A percentile compares a stretch with the other conserved stretches of the same genome.
These are phyloP conservation scores for Colletotrichum magnum DNA, from an alignment of 2,329 filamentous ascomycete species.

Conservation along the genomic window DNA sequence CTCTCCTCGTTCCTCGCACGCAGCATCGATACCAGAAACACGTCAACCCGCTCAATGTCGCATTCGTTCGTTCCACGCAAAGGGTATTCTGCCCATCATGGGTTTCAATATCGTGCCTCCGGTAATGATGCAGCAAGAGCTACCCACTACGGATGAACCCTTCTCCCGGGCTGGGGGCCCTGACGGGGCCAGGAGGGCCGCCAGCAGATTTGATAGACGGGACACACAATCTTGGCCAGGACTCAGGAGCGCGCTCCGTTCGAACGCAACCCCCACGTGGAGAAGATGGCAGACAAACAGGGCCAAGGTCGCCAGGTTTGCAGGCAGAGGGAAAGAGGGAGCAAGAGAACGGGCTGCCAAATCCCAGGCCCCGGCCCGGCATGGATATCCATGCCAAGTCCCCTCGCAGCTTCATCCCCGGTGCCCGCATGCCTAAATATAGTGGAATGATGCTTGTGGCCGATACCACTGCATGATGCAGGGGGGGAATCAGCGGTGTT, in stretches of 20 bases:
- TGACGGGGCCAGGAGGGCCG: not conserved
- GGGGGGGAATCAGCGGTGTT: slow-evolving; percentile 33
- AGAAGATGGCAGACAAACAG: slow-evolving; percentile 14
- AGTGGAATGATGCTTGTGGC: slow-evolving; percentile 35
- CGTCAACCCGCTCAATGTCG: slow-evolving; percentile 17
- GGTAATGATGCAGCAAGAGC: slow-evolving; percentile 1
- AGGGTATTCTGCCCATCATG: slow-evolving; percentile 21
- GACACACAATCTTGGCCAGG: slow-evolving; percentile 7
- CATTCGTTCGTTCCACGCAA: slow-evolving; percentile 27
- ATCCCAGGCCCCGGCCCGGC: slow-evolving; percentile 21
- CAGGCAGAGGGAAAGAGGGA: not conserved
- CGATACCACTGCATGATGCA: slow-evolving; percentile 40
- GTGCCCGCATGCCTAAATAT: slow-evolving; percentile 36
- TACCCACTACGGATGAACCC: slow-evolving; percentile 21
- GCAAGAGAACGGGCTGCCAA: not conserved
- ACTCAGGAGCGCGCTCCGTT: not conserved
- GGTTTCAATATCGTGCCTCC: slow-evolving; percentile 27
- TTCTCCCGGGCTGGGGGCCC: slow-evolving; percentile 4
- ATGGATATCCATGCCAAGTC: slow-evolving; percentile 38
- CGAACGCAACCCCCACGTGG: slow-evolving; percentile 24
- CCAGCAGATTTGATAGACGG: slow-evolving; percentile 5
- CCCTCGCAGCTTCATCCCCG: not conserved
- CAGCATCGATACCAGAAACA: slow-evolving; percentile 12
- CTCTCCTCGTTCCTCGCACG: slow-evolving; percentile 4
- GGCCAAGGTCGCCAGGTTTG: slow-evolving; percentile 7